Evolutionary conservation across 108 stramenopile genomes (phyloP).

Genomic region (Nannochloropsis salina): DNA sequence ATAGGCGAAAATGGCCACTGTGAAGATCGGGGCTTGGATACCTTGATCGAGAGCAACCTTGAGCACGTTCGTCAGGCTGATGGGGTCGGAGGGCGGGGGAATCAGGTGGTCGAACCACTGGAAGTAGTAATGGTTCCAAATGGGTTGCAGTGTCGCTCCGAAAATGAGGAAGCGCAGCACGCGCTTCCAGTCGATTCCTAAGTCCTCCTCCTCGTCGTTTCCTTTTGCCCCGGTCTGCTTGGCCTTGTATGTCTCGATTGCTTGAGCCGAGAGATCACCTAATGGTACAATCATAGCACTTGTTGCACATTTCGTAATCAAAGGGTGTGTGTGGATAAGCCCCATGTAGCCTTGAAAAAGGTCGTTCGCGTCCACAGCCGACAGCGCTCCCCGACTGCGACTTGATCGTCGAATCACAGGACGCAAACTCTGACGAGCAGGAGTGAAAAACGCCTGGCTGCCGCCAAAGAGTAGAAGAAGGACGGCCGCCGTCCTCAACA

Average conservation of each 20-base stretch:
- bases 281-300: neutral
- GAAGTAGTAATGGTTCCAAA: constrained; percentile 7
- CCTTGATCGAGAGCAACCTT: neutral
- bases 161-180: neutral
- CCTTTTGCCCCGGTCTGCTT: neutral
- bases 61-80: constrained; percentile 12
- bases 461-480: no score
- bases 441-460: neutral
- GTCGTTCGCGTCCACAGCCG: neutral
- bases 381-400: neutral
- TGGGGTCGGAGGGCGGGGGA: neutral
- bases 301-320: constrained; percentile 16
- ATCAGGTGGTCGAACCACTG: neutral
- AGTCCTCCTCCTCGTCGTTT: neutral
- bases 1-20: neutral
- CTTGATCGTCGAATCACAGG: neutral
- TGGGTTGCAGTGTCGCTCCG: constrained; percentile 1
- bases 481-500: no score
- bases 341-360: constrained; percentile 17
- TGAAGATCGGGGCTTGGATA: constrained; percentile 6
- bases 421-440: neutral
- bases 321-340: constrained; percentile 15
- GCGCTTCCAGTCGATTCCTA: constrained; percentile 5
- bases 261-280: neutral
- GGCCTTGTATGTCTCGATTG: constrained; percentile 3